phyloP scores from a whole-genome alignment of 148 eudicot genomes.

The Euryodendron excelsum region DNA sequence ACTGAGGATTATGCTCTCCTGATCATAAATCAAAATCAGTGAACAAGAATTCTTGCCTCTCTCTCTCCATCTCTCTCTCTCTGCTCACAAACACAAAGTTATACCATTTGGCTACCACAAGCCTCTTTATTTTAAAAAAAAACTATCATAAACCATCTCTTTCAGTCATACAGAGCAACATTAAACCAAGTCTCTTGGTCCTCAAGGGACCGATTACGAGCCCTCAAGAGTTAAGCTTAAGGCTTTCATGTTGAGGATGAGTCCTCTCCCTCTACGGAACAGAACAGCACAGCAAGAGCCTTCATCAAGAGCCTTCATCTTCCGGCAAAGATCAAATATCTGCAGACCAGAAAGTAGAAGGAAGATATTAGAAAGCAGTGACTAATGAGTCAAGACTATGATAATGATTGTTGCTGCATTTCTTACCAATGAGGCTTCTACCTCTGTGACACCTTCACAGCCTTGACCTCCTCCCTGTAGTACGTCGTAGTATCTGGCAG shows the following conservation, averaged over 20 bases:
- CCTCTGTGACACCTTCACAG: constrained; percentile 94
- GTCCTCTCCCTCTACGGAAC: constrained; percentile 65
- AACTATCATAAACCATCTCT: too few relatives aligned
- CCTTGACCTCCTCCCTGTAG: constrained; percentile 91
- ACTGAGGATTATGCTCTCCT: too few relatives aligned
- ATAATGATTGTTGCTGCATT: constrained; percentile 6
- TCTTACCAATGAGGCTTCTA: constrained; percentile 93
- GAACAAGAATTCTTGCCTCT: too few relatives aligned
- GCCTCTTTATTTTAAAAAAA: too few relatives aligned
- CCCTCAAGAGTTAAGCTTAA: constrained; percentile 77
- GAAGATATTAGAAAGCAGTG: not conserved
- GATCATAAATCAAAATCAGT: too few relatives aligned
- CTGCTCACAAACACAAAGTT: too few relatives aligned
- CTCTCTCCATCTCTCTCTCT: too few relatives aligned
- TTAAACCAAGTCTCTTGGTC: constrained; percentile 44
- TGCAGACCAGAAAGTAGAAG: constrained; percentile 25
- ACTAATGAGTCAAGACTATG: too few relatives aligned
- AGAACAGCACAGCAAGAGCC: too few relatives aligned
- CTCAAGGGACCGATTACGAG: constrained; percentile 90
- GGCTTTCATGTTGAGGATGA: constrained; percentile 45
- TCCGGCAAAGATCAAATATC: constrained; percentile 87
- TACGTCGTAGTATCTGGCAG: constrained; percentile 73
- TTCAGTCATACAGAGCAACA: not conserved
- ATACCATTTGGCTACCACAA: too few relatives aligned
- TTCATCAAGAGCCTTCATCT: constrained; percentile 81